phyloP scores from a whole-genome alignment of 345 rosid genomes.

The Sonneratia caseolaris region DNA sequence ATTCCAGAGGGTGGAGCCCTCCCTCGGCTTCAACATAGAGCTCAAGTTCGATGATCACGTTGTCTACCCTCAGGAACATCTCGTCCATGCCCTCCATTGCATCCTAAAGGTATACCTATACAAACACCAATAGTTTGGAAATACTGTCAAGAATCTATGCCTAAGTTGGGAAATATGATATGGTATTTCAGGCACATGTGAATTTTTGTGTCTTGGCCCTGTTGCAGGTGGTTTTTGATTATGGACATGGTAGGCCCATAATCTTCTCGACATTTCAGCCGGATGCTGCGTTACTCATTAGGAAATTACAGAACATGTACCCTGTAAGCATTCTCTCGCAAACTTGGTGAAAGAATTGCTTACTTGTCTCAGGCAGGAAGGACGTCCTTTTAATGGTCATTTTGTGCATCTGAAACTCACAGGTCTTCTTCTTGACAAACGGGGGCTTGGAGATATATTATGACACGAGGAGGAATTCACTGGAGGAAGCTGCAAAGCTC shows the following conservation, averaged over 20 bases:
- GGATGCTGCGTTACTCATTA: slow-evolving; percentile 64
- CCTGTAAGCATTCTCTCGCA: slow-evolving; percentile 41
- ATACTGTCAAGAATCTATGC: too few relatives aligned
- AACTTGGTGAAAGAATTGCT: not conserved
- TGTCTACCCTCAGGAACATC: slow-evolving; percentile 49
- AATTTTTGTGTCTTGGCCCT: not conserved
- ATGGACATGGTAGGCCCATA: slow-evolving; percentile 52
- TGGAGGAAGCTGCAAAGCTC: slow-evolving; percentile 75
- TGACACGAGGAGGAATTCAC: slow-evolving; percentile 66
- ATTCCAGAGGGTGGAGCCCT: slow-evolving; percentile 57
- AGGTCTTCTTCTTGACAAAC: slow-evolving; percentile 81
- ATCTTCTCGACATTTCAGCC: slow-evolving; percentile 91
- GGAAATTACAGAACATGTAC: slow-evolving; percentile 57
- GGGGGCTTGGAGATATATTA: slow-evolving; percentile 48
- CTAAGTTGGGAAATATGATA: not conserved
- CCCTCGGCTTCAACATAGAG: slow-evolving; percentile 82
- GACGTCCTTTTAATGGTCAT: not conserved
- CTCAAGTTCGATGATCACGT: slow-evolving; percentile 79
- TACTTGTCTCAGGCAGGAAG: not conserved
- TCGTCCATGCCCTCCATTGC: slow-evolving; percentile 48
- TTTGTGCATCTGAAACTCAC: not conserved
- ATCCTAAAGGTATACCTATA: slow-evolving; percentile 27
- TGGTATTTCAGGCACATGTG: not conserved
- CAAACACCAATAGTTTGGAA: not conserved
- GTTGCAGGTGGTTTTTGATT: slow-evolving; percentile 40